Base-by-base conservation (phyloP, 805 yeast genomes). In the Scheffersomyces stipitis region DNA sequence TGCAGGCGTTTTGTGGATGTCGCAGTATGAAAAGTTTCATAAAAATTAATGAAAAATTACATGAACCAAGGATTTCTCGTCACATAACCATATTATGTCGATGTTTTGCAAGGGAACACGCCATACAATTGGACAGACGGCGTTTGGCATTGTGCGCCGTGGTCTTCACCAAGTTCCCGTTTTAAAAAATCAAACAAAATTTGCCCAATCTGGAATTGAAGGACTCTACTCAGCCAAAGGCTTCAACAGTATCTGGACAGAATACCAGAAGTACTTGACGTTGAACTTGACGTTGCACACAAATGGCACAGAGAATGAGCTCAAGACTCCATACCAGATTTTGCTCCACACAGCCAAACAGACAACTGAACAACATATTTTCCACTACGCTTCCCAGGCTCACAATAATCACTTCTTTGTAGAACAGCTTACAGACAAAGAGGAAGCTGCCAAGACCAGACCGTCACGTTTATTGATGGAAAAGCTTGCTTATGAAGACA, bases 361-460 rank as follows among this genome's bases (percentile, higher is more conserved):
- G 44, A 70, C 85, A 20, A 76, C 80, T 20, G 76, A 78, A 50
- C 81, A 89, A 23, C 76, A 78, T 37, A 62, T 78, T n/a, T 90
- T 83, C 72, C 93, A 90, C 64, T 78, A 75, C 54, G 97, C 98
- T 3, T 86, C 96, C 4, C 95, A 86, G 58, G 81, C 89, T 2
- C 91, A 86, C 66, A 90, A 89, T 65, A 93, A 93, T 67, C 99
- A 91, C 64, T 73, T 93, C 34, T 88, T 85, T 52, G 81, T 89
- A 54, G 79, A 83, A 58, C 85, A 84, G 52, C 64, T 82, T 31
- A 48, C 63, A 9, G 58, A 60, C 46, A 53, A 54, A 38, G 37
- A 52, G 3, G 55, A 49, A 28, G 72, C 73, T 4, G 33, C 46
- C 24, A 38, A 49, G 22, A 63, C 73, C 12, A 48, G 53, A 44